Evolutionary conservation across 495 filamentous ascomycete genomes (phyloP).

Genomic region (Penicillium macrosclerotiorum): DNA sequence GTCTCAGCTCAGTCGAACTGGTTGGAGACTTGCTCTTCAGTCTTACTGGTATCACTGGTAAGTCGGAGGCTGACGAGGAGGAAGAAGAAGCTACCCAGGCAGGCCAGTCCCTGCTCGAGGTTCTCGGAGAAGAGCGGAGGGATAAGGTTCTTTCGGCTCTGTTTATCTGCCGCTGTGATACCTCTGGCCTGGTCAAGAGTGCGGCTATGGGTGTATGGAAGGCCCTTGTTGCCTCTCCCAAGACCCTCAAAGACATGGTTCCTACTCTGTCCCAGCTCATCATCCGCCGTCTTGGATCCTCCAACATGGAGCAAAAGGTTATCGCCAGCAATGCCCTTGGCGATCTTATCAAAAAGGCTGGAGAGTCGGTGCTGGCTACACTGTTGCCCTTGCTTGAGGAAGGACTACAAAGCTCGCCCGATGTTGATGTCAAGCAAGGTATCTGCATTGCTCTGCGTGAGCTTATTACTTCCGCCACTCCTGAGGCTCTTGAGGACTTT

Average conservation of each 20-base stretch:
- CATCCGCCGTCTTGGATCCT: constrained; percentile 88
- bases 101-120: constrained; percentile 84
- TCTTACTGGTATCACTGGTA: constrained; percentile 89
- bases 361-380: constrained; percentile 85
- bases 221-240: constrained; percentile 87
- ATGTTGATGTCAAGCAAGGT: constrained; percentile 93
- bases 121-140: constrained; percentile 90
- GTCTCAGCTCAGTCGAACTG: constrained; percentile 94
- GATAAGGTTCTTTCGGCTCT: constrained; percentile 93
- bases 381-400: constrained; percentile 90
- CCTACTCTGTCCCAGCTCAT: constrained; percentile 92
- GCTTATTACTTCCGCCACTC: constrained; percentile 86
- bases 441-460: constrained; percentile 96
- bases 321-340: constrained; percentile 97
- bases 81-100: constrained; percentile 77
- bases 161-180: constrained; percentile 98
- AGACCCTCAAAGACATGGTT: constrained; percentile 89
- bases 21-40: constrained; percentile 98
- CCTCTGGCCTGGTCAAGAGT: constrained; percentile 83
- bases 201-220: constrained; percentile 96
- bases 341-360: constrained; percentile 93
- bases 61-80: constrained; percentile 77
- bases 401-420: constrained; percentile 80
- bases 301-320: constrained; percentile 97
- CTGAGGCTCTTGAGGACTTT: constrained; percentile 86